Evolutionary conservation across 768 basidiomycete species (phyloP).

Genomic region (Cyathus striatus): DNA sequence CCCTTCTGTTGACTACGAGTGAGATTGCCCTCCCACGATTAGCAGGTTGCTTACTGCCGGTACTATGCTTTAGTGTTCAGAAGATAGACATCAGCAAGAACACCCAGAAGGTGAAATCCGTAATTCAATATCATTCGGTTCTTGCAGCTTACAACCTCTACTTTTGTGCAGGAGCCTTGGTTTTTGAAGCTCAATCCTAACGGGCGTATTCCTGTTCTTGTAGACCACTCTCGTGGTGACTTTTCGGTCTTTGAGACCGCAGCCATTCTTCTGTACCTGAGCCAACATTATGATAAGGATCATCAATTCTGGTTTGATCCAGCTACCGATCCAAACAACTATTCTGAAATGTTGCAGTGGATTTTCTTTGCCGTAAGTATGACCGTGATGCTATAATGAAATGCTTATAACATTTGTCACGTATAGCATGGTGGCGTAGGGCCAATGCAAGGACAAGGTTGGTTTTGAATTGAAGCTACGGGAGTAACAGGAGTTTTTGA

Average conservation of each 20-base stretch:
- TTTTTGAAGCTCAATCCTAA: constrained; percentile 74
- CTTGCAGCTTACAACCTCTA: not conserved
- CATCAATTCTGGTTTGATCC: constrained; percentile 63
- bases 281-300: constrained; percentile 78
- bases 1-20: constrained; percentile 48
- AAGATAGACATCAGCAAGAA: constrained; percentile 56
- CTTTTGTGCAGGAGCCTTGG: constrained; percentile 47
- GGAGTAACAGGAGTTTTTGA: not conserved
- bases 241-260: constrained; percentile 74
- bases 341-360: constrained; percentile 79
- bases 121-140: no score
- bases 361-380: constrained; percentile 70
- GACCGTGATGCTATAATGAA: not conserved
- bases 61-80: constrained; percentile 39
- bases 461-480: not conserved
- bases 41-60: no score
- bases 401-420: not conserved
- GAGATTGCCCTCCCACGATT: constrained; percentile 5
- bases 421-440: constrained; percentile 72
- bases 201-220: constrained; percentile 64
- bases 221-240: constrained; percentile 55
- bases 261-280: constrained; percentile 81
- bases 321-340: constrained; percentile 45
- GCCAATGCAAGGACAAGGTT: constrained; percentile 81
- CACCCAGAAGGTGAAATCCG: constrained; percentile 59